These are phyloP conservation scores for Agaricus blazei DNA, from an alignment of 768 basidiomycete genomes.

Conservation along the genomic window DNA sequence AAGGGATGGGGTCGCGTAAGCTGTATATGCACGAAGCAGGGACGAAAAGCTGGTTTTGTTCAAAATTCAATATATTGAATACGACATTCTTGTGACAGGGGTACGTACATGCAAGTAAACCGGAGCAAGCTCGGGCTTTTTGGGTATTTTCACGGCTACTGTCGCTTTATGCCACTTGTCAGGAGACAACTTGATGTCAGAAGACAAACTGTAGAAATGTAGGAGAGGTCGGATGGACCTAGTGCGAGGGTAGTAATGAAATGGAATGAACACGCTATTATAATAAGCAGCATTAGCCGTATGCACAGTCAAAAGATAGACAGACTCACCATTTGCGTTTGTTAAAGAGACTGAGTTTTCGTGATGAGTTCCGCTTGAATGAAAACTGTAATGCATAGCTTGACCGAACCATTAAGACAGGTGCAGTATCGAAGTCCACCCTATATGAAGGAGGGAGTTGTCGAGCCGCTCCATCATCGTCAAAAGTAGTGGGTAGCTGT, in stretches of 20 bases:
- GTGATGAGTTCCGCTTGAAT: conserved; percentile 30
- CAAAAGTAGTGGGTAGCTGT: conserved; percentile 41
- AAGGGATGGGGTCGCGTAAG: conserved; percentile 51
- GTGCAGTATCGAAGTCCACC: conserved; percentile 23
- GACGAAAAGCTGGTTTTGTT: conserved; percentile 45
- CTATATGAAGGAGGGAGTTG: conserved; percentile 48
- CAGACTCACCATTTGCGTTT: conserved; percentile 39
- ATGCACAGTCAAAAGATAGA: not conserved
- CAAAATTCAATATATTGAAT: not conserved
- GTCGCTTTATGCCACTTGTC: conserved; percentile 61
- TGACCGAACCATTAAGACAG: conserved; percentile 33
- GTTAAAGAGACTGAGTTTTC: conserved; percentile 39
- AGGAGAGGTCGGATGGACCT: conserved; percentile 53
- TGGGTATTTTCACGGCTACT: conserved; percentile 35
- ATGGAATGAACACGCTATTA: conserved; percentile 41
- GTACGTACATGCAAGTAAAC: conserved; percentile 47
- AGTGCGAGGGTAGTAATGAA: conserved; percentile 49
- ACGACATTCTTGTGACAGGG: not conserved
- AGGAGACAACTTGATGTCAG: conserved; percentile 53
- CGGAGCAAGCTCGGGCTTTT: conserved; percentile 27
- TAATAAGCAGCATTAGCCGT: not conserved
- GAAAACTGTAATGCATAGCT: conserved; percentile 43
- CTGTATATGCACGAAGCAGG: conserved; percentile 53
- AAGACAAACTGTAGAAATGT: conserved; percentile 43
- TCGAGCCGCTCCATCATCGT: conserved; percentile 23